Percentiles rank a stretch among this genome's conserved stretches.
Conservation (phyloP, 108 stramenopile genomes). For the Schizochytrium sp. region DNA sequence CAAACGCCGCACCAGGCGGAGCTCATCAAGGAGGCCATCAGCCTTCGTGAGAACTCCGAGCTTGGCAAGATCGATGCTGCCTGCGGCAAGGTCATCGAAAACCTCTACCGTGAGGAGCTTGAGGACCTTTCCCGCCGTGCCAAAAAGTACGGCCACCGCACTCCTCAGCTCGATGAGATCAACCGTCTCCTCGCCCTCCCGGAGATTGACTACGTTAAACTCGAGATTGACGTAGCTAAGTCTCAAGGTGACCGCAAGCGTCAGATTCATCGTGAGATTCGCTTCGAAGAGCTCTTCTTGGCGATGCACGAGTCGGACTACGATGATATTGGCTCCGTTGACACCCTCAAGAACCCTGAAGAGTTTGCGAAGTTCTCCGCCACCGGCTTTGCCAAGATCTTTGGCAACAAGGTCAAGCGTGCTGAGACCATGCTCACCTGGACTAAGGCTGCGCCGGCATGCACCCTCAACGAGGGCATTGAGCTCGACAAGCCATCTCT, state of each 20-base stretch:
- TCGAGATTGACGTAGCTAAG: constrained; percentile 74
- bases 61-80: constrained; percentile 57
- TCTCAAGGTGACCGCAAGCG: constrained; percentile 72
- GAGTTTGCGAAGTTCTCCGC: constrained; percentile 11
- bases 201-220: constrained; percentile 72
- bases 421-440: constrained; percentile 66
- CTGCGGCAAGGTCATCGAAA: neutral
- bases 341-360: constrained; percentile 65
- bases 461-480: constrained; percentile 70
- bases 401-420: constrained; percentile 53
- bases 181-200: constrained; percentile 69
- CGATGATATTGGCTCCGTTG: constrained; percentile 57
- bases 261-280: constrained; percentile 77
- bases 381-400: constrained; percentile 42
- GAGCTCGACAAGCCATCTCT: constrained; percentile 65
- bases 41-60: constrained; percentile 55
- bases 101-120: constrained; percentile 32
- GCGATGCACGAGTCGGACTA: constrained; percentile 69
- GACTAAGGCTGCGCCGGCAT: constrained; percentile 64
- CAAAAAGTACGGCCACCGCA: constrained; percentile 20
- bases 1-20: constrained; percentile 49
- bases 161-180: constrained; percentile 40
- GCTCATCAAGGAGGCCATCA: constrained; percentile 55
- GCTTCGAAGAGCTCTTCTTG: constrained; percentile 74
- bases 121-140: constrained; percentile 42